Base-by-base conservation (phyloP, 106 monocot species). In the Dendrobium nobile region DNA sequence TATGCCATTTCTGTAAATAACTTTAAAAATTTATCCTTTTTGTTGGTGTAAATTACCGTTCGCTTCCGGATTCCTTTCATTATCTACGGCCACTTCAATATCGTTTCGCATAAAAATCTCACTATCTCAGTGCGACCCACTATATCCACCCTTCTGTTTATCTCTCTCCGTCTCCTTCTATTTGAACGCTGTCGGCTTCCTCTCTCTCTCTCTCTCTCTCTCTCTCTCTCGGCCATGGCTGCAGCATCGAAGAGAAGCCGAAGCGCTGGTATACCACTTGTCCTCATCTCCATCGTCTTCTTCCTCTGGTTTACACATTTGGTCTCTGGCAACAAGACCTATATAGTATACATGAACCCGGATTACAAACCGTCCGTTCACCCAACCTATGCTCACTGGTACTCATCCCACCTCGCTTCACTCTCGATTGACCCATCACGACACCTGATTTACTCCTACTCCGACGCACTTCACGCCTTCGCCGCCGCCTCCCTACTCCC, bases 321-420 rank as follows among this genome's bases (percentile, higher is more conserved):
- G 28, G 24, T 26, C 28, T 41, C 56, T 4, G 41, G 58, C 31
- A 72, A 81, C 77, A 68, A 37, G 1, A 85, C 81, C 55, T 90
- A 88, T 87, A 85, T 90, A 26, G 88, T 90, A 10, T 81, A 85
- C 84, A 84, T 90, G 85, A 83, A 82, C 78, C 77, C 82, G 17
- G 18, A 78, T 41, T 80, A 58, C 56, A 85, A 82, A 72, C 90
- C 90, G 47, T 72, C 54, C 2, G 26, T 54, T 51, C 79, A 90
- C 80, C 77, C 79, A 4, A 88, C 84, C 31, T 72, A 77, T 80
- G 77, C 43, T 33, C n/a, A 79, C 54, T 90, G 87, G 88, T 86
- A 86, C 86, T 16, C 72, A 28, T 67, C 85, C 67, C 85, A 88
- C 67, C 90, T 90, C 79, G 83, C 65, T 13, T 88, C 90, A 47